A percentile compares a stretch with the other conserved stretches of the same genome.
These are phyloP conservation scores for Debaryomyces sp. DNA, from an alignment of 1,139 yeast genomes.

Conservation along the genomic window DNA sequence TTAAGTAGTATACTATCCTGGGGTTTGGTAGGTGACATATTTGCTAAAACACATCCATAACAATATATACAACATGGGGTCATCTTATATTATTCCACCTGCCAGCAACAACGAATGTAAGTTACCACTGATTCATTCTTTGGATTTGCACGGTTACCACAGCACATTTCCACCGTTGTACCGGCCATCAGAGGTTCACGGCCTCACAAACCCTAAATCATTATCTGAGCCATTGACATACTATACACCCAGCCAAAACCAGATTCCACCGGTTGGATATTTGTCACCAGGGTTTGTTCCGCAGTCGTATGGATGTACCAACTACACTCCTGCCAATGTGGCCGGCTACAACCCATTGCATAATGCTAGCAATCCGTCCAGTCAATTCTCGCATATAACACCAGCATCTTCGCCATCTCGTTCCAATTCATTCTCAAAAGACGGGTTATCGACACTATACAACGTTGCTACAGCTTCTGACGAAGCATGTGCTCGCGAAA, in stretches of 20 bases:
- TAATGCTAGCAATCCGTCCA: background rate
- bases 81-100: slow-evolving; percentile 9
- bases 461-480: slow-evolving; percentile 6
- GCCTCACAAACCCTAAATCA: background rate
- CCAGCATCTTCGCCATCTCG: slow-evolving; percentile 1
- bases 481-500: background rate
- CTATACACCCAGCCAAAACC: background rate
- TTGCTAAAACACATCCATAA: background rate
- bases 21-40: background rate
- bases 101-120: slow-evolving; percentile 11
- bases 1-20: slow-evolving; percentile 3
- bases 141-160: slow-evolving; percentile 22
- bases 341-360: background rate
- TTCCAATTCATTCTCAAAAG: background rate
- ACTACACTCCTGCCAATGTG: background rate
- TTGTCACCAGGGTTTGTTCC: background rate
- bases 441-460: slow-evolving; percentile 5
- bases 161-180: background rate
- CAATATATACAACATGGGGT: slow-evolving; percentile 8
- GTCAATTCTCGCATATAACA: background rate
- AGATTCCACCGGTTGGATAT: background rate
- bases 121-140: slow-evolving; percentile 34
- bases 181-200: background rate
- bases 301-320: background rate
- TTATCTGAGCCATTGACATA: background rate